Conservation (phyloP, 106 monocot species). For the Dendrobium chrysotoxum region DNA sequence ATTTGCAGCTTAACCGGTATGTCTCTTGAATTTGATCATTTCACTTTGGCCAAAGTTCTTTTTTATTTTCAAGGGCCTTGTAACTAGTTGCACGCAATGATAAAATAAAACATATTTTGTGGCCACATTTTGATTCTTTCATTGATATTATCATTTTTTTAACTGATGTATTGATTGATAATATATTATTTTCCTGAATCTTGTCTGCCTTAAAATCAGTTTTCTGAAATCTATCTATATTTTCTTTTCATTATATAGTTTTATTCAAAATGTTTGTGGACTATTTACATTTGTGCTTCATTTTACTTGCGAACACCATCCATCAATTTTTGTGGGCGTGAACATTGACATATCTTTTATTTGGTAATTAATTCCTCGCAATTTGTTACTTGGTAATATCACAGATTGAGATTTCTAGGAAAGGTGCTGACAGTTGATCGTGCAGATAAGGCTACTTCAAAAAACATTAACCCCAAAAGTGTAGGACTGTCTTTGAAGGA, state of each 20-base stretch:
- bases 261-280: too few species aligned
- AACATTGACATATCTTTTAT: neutral
- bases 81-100: neutral
- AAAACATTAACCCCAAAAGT: constrained; percentile 15
- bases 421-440: constrained; percentile 71
- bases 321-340: neutral
- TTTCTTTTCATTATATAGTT: too few species aligned
- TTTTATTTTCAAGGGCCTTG: neutral
- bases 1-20: constrained; percentile 78
- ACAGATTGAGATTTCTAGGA: constrained; percentile 78
- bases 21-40: neutral
- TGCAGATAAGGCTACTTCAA: constrained; percentile 26
- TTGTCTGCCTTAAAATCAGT: neutral
- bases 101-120: neutral
- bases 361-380: neutral
- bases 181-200: neutral
- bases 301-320: neutral
- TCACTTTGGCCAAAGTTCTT: neutral
- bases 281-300: too few species aligned
- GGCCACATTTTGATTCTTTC: neutral
- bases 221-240: neutral
- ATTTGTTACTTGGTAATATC: neutral
- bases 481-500: constrained; percentile 16
- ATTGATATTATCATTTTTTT: neutral
- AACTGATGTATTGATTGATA: neutral